Base-by-base conservation (phyloP, 2,329 filamentous ascomycete genomes). In the Penicillium sp. region DNA sequence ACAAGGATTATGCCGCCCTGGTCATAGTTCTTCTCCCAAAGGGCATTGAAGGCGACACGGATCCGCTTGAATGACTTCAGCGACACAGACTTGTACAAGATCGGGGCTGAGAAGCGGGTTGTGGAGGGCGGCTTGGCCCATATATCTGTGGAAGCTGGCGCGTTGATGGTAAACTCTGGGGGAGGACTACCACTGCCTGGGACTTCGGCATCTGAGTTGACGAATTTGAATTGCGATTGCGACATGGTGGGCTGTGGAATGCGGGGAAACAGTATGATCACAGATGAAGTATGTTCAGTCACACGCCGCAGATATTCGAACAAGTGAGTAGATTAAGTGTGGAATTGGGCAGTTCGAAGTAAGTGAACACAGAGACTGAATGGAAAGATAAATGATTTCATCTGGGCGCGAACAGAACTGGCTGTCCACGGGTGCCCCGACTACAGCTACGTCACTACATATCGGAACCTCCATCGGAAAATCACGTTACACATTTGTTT, bases 91-190 rank as follows among this genome's bases (percentile, higher is more conserved):
- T 74, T 69, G 72, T 75, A 75, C 59, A 79, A 62, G 43, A 75
- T 73, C 15, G 75, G 75, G 7, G 78, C 88, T 67, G 83, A 88
- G 78, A 89, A 90, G 63, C 83, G 78, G 58, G 86, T 80, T 15
- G 82, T 84, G n/a, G 80, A 76, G 0, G 88, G 88, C 0, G 87
- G 86, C 71, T 90, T 90, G 71, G 88, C 86, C 89, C 89, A 93
- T 70, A 92, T 84, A 73, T 93, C 89, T 37, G 88, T 91, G 33
- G 80, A 81, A 0, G 88, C 81, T 0, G 75, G 68, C 19, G 86
- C 83, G 52, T 77, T 80, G 65, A 90, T 79, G 17, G 74, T 78
- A 71, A 88, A 85, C 31, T 71, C 60, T 8, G 68, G 54, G 6
- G 68, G 69, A 29, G 73, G 69, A 35, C 65, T 59, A 7, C 64